Base-by-base conservation (phyloP, 2,329 filamentous ascomycete species). In the Lachnellula suecica region DNA sequence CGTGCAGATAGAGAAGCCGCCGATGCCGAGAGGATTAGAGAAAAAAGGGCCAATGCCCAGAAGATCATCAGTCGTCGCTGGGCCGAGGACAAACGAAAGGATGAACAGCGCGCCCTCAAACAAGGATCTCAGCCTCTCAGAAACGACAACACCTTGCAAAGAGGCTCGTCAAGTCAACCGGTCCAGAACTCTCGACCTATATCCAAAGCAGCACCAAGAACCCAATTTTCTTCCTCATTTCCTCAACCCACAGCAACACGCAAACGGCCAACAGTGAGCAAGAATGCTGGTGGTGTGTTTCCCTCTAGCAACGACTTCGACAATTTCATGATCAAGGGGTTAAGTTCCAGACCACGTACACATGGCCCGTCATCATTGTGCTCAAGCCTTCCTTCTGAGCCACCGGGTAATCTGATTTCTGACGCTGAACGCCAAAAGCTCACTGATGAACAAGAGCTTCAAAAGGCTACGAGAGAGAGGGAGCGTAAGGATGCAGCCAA, bases 401-500 rank as follows among this genome's bases (percentile, higher is more conserved):
- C 20, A 7, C 23, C 17, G n/a, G 2, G 31, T 15, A 27, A 37
- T 27, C 8, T 46, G 2, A 31, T 51, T 2, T 27, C 41, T 31
- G 41, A 51, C 13, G 23, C 29, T 6, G 31, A 45, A 8, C 42
- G 34, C 6, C 41, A 31, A 9, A 27, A 29, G 7, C 15, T 38
- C 9, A 17, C 37, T 11, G 15, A 25, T 35, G 29, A 49, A 4
- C 47, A 50, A 10, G n/a, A 38, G 22, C 17, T n/a, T 35, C 31
- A 42, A 38, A 13, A 38, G 15, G 23, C 24, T 13, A 13, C 3
- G 5, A 44, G 11, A 11, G 47, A 42, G 10, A 47, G 50, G 23
- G n/a, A 52, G 20, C 46, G 49, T 29, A 54, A 54, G 19, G 48
- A 24, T 37, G 31, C 38, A 17, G 40, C 20, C 0, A 47, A 20